Conservation (phyloP, 768 basidiomycete genomes). For the Gymnopilus junonius region DNA sequence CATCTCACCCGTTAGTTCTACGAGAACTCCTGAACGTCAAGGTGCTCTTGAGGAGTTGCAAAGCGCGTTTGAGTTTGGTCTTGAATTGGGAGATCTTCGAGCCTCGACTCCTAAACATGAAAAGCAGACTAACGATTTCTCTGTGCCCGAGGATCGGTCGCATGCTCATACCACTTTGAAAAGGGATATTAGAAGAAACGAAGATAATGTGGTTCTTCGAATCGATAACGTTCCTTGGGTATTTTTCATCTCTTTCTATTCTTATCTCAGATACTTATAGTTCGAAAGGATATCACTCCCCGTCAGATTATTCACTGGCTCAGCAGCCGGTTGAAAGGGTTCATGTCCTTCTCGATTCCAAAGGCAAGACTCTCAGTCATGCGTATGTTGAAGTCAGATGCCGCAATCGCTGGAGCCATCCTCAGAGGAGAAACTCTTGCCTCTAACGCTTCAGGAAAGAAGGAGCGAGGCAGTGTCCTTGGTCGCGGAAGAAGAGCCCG, state of each 20-base stretch:
- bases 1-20: constrained; percentile 30
- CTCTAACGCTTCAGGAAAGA: constrained; percentile 34
- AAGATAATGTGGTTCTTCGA: constrained; percentile 66
- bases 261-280: constrained; percentile 4
- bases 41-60: constrained; percentile 34
- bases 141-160: constrained; percentile 13
- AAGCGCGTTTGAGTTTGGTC: constrained; percentile 46
- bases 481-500: constrained; percentile 80
- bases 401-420: constrained; percentile 66
- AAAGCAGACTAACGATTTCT: constrained; percentile 19
- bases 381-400: constrained; percentile 79
- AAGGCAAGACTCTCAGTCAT: constrained; percentile 85
- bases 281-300: constrained; percentile 79
- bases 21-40: constrained; percentile 2
- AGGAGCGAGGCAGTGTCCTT: constrained; percentile 65
- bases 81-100: constrained; percentile 39
- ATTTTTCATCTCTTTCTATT: background rate
- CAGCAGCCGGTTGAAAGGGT: constrained; percentile 71
- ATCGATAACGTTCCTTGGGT: constrained; percentile 94
- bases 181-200: constrained; percentile 20
- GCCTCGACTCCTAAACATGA: constrained; percentile 50
- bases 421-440: constrained; percentile 57
- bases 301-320: constrained; percentile 71
- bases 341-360: constrained; percentile 79
- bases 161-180: constrained; percentile 11